Base-by-base conservation (phyloP, 1,284 basidiomycete genomes). In the Malassezia obtusa region DNA sequence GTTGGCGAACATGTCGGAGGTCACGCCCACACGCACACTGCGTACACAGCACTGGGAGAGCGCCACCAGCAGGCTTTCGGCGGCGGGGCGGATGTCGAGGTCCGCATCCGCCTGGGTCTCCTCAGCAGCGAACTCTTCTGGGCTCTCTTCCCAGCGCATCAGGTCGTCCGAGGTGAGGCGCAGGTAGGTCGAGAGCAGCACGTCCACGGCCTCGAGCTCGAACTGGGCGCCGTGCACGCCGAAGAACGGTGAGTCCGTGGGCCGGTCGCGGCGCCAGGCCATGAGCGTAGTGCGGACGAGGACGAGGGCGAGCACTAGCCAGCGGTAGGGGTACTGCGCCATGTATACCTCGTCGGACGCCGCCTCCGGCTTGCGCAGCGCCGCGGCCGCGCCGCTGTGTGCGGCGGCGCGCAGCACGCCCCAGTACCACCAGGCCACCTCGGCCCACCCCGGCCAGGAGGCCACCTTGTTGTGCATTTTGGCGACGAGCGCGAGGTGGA, bases 371-470 rank as follows among this genome's bases (percentile, higher is more conserved):
- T 61, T 58, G 26, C 52, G 57, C 25, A 61, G 58, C 24, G 60
- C 57, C 22, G 62, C 49, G 17, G 62, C 38, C 0, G 49, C 54
- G 11, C 60, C 59, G 26, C 56, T 48, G 32, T 62, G 57, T 26
- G 65, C 63, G 25, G 62, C 59, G 24, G 31, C 17, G 10, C 45
- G 40, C 28, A 63, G 50, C 19, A 47, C 38, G 2, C 50, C 39
- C 71, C 71, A 73, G 51, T 72, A 73, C 71, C 71, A 73, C 7
- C 52, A 52, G 2, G 63, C 59, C 5, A 73, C 63, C 7, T 73
- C 71, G 8, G 60, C 41, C 71, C 71, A 73, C 24, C 65, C 69
- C 1, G 61, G 38, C 71, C 71, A 73, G 38, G 52, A 48, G 0
- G 67, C 60, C 22, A 67, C 69, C 26, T 68, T 65, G 47, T 64